Evolutionary conservation across 2,329 filamentous ascomycete genomes (phyloP).

Genomic region (Atkinsonella texensis): DNA sequence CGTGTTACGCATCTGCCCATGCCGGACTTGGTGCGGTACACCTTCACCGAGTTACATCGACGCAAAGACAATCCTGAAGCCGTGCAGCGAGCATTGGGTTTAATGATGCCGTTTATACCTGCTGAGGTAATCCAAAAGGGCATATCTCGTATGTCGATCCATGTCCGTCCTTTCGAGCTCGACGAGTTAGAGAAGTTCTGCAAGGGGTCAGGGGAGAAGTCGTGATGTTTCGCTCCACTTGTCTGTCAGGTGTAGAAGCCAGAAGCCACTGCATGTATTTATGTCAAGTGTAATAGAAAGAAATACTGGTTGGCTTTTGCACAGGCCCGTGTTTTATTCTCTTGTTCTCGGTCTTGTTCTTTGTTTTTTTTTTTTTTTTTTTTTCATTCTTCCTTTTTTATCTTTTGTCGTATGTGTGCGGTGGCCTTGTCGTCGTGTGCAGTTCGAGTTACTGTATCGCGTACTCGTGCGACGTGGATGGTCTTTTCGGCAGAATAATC

Average conservation of each 20-base stretch:
- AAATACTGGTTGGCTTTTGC: neutral
- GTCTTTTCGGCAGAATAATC: too few species aligned
- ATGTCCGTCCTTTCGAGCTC: neutral
- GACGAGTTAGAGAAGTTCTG: neutral
- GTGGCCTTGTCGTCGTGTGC: too few species aligned
- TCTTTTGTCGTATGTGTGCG: too few species aligned
- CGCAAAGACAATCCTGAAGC: neutral
- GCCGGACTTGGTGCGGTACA: neutral
- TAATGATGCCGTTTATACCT: neutral
- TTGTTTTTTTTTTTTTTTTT: too few species aligned
- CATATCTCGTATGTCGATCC: neutral
- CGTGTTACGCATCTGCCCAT: neutral
- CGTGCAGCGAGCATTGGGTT: neutral
- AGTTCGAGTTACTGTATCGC: too few species aligned
- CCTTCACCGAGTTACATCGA: neutral
- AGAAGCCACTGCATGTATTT: neutral
- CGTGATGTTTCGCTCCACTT: neutral
- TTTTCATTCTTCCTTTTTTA: too few species aligned
- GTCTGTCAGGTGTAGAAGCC: neutral
- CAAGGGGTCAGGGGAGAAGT: neutral
- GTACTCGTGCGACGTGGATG: too few species aligned
- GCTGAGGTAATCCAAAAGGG: neutral
- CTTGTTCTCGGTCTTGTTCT: too few species aligned
- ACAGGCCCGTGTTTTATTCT: too few species aligned
- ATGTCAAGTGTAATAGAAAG: neutral